Evolutionary conservation across 1,139 yeast species (phyloP).

Genomic region (Kodamaea plutei): DNA sequence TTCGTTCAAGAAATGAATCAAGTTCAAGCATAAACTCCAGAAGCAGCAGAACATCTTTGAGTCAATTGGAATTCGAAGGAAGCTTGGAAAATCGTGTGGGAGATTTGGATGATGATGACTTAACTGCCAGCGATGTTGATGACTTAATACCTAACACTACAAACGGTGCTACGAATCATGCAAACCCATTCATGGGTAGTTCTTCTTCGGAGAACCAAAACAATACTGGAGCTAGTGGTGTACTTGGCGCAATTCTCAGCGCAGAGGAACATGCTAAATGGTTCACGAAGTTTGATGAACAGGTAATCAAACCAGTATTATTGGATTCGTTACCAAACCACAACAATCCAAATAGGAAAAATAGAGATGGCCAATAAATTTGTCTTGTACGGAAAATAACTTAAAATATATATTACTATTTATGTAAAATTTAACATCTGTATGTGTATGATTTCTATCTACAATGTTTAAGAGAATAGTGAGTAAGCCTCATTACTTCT

Average conservation of each 20-base stretch:
- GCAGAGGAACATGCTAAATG: conserved; percentile 83
- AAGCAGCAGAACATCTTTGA: conserved; percentile 5
- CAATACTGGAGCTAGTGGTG: conserved; percentile 20
- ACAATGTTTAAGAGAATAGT: neutral
- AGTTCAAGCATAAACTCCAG: conserved; percentile 22
- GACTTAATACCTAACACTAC: conserved; percentile 26
- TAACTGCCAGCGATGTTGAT: conserved; percentile 37
- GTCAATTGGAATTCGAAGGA: conserved; percentile 8
- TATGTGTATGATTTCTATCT: too few species aligned
- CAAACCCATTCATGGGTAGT: neutral
- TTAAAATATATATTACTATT: neutral
- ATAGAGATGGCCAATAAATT: conserved; percentile 6
- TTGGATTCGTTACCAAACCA: conserved; percentile 45
- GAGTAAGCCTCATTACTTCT: neutral
- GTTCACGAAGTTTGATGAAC: conserved; percentile 92
- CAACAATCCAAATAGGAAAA: conserved; percentile 3
- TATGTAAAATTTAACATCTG: too few species aligned
- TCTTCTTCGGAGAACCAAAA: conserved; percentile 4
- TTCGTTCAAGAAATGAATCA: conserved; percentile 27
- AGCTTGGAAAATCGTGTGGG: conserved; percentile 4
- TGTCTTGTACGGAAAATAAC: too few species aligned
- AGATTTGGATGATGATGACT: conserved; percentile 34
- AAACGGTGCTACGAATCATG: neutral
- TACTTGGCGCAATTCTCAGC: conserved; percentile 42
- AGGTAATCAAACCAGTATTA: conserved; percentile 92